These are phyloP conservation scores for Ustilaginoidea virens DNA, from an alignment of 2,329 filamentous ascomycete species.

Conservation along the genomic window DNA sequence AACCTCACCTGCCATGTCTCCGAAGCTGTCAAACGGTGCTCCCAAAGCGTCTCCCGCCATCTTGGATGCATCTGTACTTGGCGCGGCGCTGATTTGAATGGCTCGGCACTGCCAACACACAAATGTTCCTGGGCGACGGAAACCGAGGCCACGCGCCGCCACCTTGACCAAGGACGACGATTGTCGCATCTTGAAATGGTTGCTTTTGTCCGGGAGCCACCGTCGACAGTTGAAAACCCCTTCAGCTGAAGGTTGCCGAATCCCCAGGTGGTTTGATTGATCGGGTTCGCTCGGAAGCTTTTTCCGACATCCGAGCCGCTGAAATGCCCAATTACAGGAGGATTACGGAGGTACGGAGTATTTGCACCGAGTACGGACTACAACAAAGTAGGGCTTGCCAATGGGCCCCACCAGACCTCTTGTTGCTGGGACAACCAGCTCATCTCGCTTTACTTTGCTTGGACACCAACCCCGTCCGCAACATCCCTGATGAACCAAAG, in stretches of 20 bases:
- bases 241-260: no score
- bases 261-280: no score
- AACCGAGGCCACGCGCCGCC: slow-evolving; percentile 17
- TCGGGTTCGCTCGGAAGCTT: slow-evolving; percentile 12
- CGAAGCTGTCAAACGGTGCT: slow-evolving; percentile 24
- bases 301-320: slow-evolving; percentile 10
- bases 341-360: no score
- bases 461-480: not conserved
- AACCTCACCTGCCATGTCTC: slow-evolving; percentile 38
- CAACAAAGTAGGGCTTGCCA: not conserved
- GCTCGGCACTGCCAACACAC: slow-evolving; percentile 40
- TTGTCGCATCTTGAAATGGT: slow-evolving; percentile 23
- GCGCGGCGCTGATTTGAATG: slow-evolving; percentile 48
- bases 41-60: slow-evolving; percentile 40
- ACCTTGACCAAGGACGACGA: slow-evolving; percentile 23
- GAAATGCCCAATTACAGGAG: no score
- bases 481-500: no score
- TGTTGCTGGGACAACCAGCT: slow-evolving; percentile 5
- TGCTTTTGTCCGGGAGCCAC: slow-evolving; percentile 2
- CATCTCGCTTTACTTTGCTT: slow-evolving; percentile 4
- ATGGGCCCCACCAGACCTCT: not conserved
- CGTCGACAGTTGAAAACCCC: slow-evolving; percentile 1
- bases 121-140: slow-evolving; percentile 16
- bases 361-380: not conserved
- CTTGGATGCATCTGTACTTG: slow-evolving; percentile 38